Conservation (phyloP, 371 early-diverging fungal genomes). For the Mucor irregularis region DNA sequence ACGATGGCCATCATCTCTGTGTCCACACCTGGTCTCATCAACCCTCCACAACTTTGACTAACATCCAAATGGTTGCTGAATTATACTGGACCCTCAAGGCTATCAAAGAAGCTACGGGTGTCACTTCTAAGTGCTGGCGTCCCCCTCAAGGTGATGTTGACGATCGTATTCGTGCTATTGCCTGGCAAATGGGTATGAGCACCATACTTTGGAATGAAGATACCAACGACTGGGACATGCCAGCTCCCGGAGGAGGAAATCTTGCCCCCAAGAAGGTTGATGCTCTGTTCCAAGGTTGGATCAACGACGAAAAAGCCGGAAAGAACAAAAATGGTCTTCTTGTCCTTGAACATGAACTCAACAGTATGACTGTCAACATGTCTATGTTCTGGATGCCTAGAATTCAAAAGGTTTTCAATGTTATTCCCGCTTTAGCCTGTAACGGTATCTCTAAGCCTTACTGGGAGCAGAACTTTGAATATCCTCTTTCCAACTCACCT, state of each 20-base stretch:
- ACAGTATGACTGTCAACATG: slow-evolving; percentile 47
- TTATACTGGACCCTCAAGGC: slow-evolving; percentile 50
- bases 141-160: slow-evolving; percentile 58
- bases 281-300: slow-evolving; percentile 43
- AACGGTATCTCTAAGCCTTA: slow-evolving; percentile 50
- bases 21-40: slow-evolving; percentile 64
- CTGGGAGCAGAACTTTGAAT: slow-evolving; percentile 44
- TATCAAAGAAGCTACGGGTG: slow-evolving; percentile 56
- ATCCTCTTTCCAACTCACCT: slow-evolving; percentile 23
- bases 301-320: slow-evolving; percentile 36
- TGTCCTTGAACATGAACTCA: slow-evolving; percentile 53
- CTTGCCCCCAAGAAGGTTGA: slow-evolving; percentile 30
- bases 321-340: slow-evolving; percentile 36
- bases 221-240: slow-evolving; percentile 27
- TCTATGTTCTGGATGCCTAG: slow-evolving; percentile 49
- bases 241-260: slow-evolving; percentile 22
- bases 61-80: slow-evolving; percentile 57
- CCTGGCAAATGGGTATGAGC: slow-evolving; percentile 50
- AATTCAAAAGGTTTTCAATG: slow-evolving; percentile 41
- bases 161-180: slow-evolving; percentile 53
- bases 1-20: slow-evolving; percentile 45
- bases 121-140: slow-evolving; percentile 55
- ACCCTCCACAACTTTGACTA: slow-evolving; percentile 49
- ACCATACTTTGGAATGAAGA: slow-evolving; percentile 50
- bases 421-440: slow-evolving; percentile 46